A percentile compares a stretch with the other conserved stretches of the same genome.
Evolutionary conservation across 2,329 filamentous ascomycete genomes (phyloP).

Genomic region (Microthyrium microscopicum): DNA sequence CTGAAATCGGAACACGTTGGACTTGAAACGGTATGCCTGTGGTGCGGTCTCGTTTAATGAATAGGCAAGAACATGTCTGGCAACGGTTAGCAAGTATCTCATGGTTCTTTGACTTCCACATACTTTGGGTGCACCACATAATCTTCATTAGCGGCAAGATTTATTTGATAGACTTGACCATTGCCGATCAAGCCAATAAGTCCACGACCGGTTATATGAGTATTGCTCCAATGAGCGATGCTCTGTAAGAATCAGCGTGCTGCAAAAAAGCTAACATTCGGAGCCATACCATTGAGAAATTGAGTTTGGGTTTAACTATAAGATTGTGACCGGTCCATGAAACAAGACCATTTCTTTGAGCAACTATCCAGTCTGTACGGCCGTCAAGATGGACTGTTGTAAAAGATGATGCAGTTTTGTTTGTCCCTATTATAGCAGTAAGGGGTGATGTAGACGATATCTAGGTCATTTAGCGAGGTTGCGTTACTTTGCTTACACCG

Average conservation of each 20-base stretch:
- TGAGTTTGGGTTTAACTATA: constrained; percentile 56
- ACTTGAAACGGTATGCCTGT: constrained; percentile 73
- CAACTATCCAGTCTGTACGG: constrained; percentile 85
- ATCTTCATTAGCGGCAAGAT: constrained; percentile 66
- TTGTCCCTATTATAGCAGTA: constrained; percentile 75
- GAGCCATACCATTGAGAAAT: constrained; percentile 44
- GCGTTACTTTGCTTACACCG: background rate
- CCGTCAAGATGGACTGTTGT: constrained; percentile 81
- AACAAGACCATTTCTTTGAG: constrained; percentile 73
- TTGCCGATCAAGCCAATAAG: constrained; percentile 70
- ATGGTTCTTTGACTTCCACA: no score
- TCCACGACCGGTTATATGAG: constrained; percentile 73
- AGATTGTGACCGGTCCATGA: constrained; percentile 93
- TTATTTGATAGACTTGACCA: constrained; percentile 79
- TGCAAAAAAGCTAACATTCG: background rate
- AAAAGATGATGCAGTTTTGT: constrained; percentile 73
- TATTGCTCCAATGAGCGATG: constrained; percentile 80
- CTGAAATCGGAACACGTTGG: constrained; percentile 57
- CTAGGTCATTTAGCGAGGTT: constrained; percentile 20
- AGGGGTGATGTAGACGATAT: constrained; percentile 77
- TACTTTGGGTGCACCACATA: constrained; percentile 73
- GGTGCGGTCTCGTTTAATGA: constrained; percentile 58
- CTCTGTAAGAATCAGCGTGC: constrained; percentile 25
- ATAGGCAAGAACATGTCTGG: constrained; percentile 67
- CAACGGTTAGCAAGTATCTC: no score